phyloP scores from a whole-genome alignment of 2,329 filamentous ascomycete species.

The Ophiostoma piceae region DNA sequence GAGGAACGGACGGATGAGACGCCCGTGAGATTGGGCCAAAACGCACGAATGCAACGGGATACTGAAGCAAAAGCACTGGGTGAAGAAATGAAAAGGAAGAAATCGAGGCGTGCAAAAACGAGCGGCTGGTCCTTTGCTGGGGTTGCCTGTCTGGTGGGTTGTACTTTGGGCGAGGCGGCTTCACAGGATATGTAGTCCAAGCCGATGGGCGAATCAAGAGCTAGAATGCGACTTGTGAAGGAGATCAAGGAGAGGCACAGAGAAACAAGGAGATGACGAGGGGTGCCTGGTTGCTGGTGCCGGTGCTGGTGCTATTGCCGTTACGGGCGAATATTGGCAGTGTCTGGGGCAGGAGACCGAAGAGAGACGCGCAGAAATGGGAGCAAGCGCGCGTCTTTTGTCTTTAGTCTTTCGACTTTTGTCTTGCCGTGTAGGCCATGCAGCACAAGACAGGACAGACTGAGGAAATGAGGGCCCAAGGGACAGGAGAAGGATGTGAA shows the following conservation, averaged over 20 bases:
- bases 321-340: constrained; percentile 13
- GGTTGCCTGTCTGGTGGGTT: constrained; percentile 7
- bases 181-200: constrained; percentile 7
- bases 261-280: constrained; percentile 18
- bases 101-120: background rate
- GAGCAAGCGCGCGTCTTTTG: constrained; percentile 38
- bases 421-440: background rate
- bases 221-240: constrained; percentile 17
- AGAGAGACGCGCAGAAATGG: constrained; percentile 30
- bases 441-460: constrained; percentile 9
- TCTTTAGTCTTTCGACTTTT: background rate
- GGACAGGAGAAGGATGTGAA: constrained; percentile 3
- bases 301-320: constrained; percentile 19
- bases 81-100: background rate
- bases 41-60: background rate
- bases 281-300: constrained; percentile 26
- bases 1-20: background rate
- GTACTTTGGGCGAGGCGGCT: constrained; percentile 17
- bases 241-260: background rate
- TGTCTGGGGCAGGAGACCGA: constrained; percentile 25
- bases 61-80: background rate
- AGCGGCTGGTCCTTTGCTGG: background rate
- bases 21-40: background rate
- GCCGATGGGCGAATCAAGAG: constrained; percentile 22
- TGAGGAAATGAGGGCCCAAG: background rate